Conservation (phyloP, 148 eudicot genomes). For the Chenopodium berlandieri region DNA sequence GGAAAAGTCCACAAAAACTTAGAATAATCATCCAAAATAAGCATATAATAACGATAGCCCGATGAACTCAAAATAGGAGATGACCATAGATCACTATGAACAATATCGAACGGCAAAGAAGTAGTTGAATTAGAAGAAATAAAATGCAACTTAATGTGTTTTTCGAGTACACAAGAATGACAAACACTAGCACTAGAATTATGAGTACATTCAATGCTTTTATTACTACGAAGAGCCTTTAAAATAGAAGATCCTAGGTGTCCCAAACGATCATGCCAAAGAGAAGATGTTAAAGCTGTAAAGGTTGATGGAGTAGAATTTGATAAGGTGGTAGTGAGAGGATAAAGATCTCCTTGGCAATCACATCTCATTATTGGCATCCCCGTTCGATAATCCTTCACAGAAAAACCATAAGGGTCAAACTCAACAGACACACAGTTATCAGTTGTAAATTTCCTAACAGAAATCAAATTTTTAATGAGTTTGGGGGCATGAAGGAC, state of each 20-base stretch:
- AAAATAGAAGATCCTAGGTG: neutral
- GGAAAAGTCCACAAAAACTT: slow-evolving; percentile 1
- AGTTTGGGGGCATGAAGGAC: too few species aligned
- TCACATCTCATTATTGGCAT: neutral
- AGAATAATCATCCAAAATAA: neutral
- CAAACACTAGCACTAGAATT: neutral
- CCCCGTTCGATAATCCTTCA: neutral
- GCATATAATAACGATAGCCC: neutral
- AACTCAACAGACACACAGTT: too few species aligned
- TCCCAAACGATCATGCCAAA: slow-evolving; percentile 10
- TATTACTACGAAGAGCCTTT: neutral
- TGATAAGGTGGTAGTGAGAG: neutral
- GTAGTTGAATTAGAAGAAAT: neutral
- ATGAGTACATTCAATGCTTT: neutral
- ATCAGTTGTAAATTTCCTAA: too few species aligned
- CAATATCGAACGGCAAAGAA: neutral
- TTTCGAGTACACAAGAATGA: neutral
- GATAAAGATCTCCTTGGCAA: neutral
- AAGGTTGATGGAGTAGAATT: neutral
- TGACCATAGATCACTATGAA: neutral
- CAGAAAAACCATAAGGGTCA: too few species aligned
- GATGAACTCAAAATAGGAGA: neutral
- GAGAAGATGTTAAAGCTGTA: neutral
- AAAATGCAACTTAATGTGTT: slow-evolving; percentile 7
- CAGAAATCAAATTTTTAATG: too few species aligned